A percentile compares a stretch with the other conserved stretches of the same genome.
phyloP scores from a whole-genome alignment of 805 yeast genomes.

The Tetrapisispora phaffii region DNA sequence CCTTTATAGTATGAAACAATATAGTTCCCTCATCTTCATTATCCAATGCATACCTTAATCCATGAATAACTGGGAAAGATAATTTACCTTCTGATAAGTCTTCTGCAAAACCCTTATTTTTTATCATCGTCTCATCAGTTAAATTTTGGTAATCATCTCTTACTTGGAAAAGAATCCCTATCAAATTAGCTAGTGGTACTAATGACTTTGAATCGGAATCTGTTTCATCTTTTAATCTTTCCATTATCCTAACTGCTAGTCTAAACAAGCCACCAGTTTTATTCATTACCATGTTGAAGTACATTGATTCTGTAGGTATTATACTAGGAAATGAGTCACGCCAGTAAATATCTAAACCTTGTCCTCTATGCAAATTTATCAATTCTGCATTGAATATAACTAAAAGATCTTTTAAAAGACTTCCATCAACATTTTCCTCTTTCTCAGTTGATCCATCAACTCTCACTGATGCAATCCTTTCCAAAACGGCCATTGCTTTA shows the following conservation, averaged over 20 bases:
- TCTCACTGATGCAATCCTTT: slow-evolving; percentile 6
- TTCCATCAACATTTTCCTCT: slow-evolving; percentile 2
- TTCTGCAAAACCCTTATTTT: slow-evolving; percentile 73
- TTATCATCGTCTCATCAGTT: slow-evolving; percentile 34
- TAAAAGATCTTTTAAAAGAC: slow-evolving; percentile 24
- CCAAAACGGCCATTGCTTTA: slow-evolving; percentile 47
- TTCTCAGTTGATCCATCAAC: slow-evolving; percentile 2
- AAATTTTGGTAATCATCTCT: slow-evolving; percentile 77
- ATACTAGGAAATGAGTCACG: slow-evolving; percentile 42
- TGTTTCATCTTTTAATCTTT: slow-evolving; percentile 15
- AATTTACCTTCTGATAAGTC: slow-evolving; percentile 86
- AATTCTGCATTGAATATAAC: slow-evolving; percentile 58
- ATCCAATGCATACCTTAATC: slow-evolving; percentile 30
- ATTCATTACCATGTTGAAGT: slow-evolving; percentile 71
- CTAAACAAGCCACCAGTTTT: slow-evolving; percentile 87
- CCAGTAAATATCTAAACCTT: slow-evolving; percentile 85
- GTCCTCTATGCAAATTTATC: slow-evolving; percentile 78
- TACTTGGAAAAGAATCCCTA: slow-evolving; percentile 81
- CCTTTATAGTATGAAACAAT: slow-evolving; percentile 41
- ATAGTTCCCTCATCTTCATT: slow-evolving; percentile 26
- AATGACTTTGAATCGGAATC: slow-evolving; percentile 23
- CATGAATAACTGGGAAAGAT: slow-evolving; percentile 76
- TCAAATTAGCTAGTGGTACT: slow-evolving; percentile 54
- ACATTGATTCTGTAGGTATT: slow-evolving; percentile 55
- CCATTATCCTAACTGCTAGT: slow-evolving; percentile 59